Evolutionary conservation across 495 filamentous ascomycete genomes (phyloP).

Genomic region (Endocarpon pusillum): DNA sequence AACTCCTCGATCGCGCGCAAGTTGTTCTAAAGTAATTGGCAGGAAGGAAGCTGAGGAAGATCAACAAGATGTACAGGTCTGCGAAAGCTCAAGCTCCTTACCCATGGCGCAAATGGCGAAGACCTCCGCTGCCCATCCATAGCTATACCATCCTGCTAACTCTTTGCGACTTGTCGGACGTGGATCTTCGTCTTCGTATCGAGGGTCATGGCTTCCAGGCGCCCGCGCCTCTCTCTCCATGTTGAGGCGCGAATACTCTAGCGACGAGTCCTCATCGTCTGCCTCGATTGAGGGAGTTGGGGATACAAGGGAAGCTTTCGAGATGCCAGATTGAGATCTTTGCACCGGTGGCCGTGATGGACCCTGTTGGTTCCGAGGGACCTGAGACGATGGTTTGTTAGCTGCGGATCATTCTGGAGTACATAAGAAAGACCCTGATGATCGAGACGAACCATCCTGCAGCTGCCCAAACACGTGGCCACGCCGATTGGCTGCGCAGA

Average conservation of each 20-base stretch:
- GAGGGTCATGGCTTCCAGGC: no score
- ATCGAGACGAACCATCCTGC: no score
- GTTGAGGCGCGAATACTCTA: background rate
- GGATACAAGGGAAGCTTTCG: conserved; percentile 12
- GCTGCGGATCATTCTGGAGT: conserved; percentile 12
- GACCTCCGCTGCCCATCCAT: conserved; percentile 94
- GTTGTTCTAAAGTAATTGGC: conserved; percentile 85
- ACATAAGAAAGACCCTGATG: no score
- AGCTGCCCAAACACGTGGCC: no score
- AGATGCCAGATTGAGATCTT: conserved; percentile 2
- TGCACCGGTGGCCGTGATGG: conserved; percentile 1
- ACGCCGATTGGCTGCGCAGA: no score
- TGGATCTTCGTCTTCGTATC: conserved; percentile 72
- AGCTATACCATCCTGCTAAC: conserved; percentile 86
- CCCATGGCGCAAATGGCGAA: conserved; percentile 85
- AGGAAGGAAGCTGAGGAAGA: conserved; percentile 63
- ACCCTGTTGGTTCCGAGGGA: conserved; percentile 15
- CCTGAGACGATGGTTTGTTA: conserved; percentile 15
- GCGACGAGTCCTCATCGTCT: conserved; percentile 15
- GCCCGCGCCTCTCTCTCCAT: background rate
- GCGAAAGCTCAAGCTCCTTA: conserved; percentile 27
- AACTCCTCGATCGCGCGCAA: conserved; percentile 79
- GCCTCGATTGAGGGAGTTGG: conserved; percentile 17
- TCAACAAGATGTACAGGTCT: conserved; percentile 3
- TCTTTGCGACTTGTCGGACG: conserved; percentile 75